Evolutionary conservation across 202 grass and related monocot genomes (phyloP), one percentile per base, ranked within the genome.

Genomic region (Tripidium arundinaceum): DNA sequence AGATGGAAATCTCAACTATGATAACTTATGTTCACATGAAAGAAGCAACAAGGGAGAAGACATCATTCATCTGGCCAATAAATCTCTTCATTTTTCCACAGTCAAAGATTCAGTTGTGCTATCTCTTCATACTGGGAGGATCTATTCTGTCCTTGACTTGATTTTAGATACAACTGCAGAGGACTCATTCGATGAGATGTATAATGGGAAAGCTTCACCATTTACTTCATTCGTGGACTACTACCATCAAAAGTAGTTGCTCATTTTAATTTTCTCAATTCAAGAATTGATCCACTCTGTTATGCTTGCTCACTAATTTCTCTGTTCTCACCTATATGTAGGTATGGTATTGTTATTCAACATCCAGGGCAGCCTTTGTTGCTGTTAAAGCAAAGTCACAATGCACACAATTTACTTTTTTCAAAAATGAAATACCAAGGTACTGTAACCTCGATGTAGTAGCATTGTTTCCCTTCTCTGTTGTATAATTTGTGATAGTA

Each of bases 371-470:
- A 98, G 46, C 94, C 94, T 79, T 83, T 98, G 45, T 85, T 94
- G 68, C 85, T 98, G 74, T 84, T 98, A 83, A 98, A 98, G 84
- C 87, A 89, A 82, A 98, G 91, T 81, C 94, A 98, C 52, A 90
- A 98, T 76, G 77, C 91, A 74, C 89, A 98, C 66, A 98, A 98
- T 76, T 92, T 98, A 87, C 88, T 98, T 84, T 92, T 89, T 81
- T 89, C 85, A 47, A 91, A 92, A 86, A 64, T 85, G 38, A 89
- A 89, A 45, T 81, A 89, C 59, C 79, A 72, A 89, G 87, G 82
- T 89, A 89, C 25, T 86, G 40, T 57, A 59, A 62, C 36, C 42
- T 70, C 11, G 68, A 13, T 70, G 31, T 50, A 72, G 42, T 63
- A 68, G 60, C n/a, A 54, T 52, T 27, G 62, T 45, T 69, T 46